phyloP scores from a whole-genome alignment of 139 green algal species.

The Micractinium sp. region DNA sequence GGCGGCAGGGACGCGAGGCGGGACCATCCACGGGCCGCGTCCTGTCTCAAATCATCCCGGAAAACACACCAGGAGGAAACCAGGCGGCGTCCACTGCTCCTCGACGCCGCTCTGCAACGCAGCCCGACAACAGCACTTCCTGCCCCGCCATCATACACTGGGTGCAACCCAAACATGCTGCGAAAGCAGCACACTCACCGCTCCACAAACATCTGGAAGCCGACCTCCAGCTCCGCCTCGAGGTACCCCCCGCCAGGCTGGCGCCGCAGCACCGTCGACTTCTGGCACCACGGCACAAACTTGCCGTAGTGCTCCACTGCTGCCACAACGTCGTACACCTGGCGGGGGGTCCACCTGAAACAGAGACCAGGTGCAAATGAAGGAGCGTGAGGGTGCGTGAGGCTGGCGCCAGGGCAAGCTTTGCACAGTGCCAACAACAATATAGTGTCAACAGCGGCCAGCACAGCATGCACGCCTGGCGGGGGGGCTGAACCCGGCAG shows the following conservation, averaged over 20 bases:
- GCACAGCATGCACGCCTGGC: too few species aligned
- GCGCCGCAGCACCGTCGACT: slow-evolving; percentile 54
- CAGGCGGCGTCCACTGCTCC: too few species aligned
- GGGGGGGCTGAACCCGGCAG: too few species aligned
- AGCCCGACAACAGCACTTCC: not conserved
- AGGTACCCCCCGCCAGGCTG: slow-evolving; percentile 57
- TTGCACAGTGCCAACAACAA: too few species aligned
- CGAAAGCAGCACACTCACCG: slow-evolving; percentile 20
- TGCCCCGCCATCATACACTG: not conserved
- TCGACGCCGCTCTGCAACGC: too few species aligned
- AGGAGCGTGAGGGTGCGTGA: not conserved
- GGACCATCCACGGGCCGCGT: too few species aligned
- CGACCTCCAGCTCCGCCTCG: slow-evolving; percentile 94
- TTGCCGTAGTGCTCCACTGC: slow-evolving; percentile 83
- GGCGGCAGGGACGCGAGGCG: too few species aligned
- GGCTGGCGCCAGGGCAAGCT: not conserved
- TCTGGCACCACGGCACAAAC: slow-evolving; percentile 93
- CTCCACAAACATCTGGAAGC: slow-evolving; percentile 88
- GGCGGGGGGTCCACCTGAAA: slow-evolving; percentile 75
- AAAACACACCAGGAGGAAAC: too few species aligned
- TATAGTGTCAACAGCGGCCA: too few species aligned
- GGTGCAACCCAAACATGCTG: not conserved
- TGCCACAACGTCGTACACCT: slow-evolving; percentile 88
- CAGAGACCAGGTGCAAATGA: too few species aligned
- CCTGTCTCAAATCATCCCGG: too few species aligned